Conservation (phyloP, 129 eudicot species). For the Artemisia argyi region DNA sequence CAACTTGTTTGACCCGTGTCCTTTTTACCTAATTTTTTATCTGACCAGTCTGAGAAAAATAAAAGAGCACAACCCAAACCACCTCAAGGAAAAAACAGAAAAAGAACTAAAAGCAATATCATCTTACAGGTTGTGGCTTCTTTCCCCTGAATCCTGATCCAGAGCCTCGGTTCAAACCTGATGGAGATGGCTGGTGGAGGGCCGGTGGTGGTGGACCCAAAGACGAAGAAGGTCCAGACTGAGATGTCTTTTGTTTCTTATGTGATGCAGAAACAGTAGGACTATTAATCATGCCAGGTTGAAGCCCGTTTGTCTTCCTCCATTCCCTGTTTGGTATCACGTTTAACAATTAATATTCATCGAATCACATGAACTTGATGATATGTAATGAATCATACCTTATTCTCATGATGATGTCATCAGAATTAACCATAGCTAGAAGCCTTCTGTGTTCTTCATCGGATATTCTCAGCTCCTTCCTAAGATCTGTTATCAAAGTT, state of each 20-base stretch:
- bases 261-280: slow-evolving; percentile 70
- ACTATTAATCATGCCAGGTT: slow-evolving; percentile 55
- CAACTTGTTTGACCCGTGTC: background rate
- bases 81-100: background rate
- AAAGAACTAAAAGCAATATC: background rate
- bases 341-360: slow-evolving; percentile 1
- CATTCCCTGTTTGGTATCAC: slow-evolving; percentile 57
- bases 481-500: slow-evolving; percentile 86
- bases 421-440: slow-evolving; percentile 70
- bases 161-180: slow-evolving; percentile 64
- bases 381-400: slow-evolving; percentile 38
- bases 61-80: background rate
- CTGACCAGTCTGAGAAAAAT: background rate
- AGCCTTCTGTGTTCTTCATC: slow-evolving; percentile 94
- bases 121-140: slow-evolving; percentile 64
- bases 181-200: slow-evolving; percentile 56
- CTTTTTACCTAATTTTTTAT: background rate
- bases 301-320: slow-evolving; percentile 64
- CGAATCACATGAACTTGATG: background rate
- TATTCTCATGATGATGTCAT: slow-evolving; percentile 78
- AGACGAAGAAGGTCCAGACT: slow-evolving; percentile 56
- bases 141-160: slow-evolving; percentile 65
- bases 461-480: slow-evolving; percentile 84
- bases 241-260: slow-evolving; percentile 69
- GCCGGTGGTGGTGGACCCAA: slow-evolving; percentile 72